A percentile compares a stretch with the other conserved stretches of the same genome.
phyloP scores from a whole-genome alignment of 306 rosid species.

The Cicer judaicum region DNA sequence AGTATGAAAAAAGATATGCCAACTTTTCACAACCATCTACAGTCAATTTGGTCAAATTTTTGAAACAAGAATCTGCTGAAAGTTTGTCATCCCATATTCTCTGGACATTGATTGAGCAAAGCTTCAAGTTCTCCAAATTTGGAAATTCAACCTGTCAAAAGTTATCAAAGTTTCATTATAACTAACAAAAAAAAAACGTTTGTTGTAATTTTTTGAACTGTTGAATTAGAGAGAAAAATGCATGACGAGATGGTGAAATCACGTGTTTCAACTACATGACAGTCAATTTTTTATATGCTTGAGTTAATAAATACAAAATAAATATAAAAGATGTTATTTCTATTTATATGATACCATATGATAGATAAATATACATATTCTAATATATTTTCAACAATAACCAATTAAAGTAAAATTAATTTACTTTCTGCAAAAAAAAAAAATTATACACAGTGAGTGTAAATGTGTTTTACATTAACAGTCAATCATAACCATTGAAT shows the following conservation, averaged over 20 bases:
- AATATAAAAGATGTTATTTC: too few species aligned
- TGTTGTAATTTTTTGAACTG: not conserved
- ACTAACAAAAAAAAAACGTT: not conserved
- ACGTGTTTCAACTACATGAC: not conserved
- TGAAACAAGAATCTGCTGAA: slow-evolving; percentile 28
- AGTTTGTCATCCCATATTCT: slow-evolving; percentile 49
- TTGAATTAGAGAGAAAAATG: not conserved
- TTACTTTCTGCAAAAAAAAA: too few species aligned
- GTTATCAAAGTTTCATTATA: slow-evolving; percentile 3
- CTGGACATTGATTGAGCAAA: slow-evolving; percentile 35
- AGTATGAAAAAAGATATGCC: slow-evolving; percentile 32
- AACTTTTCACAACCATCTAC: slow-evolving; percentile 48
- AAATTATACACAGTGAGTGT: too few species aligned
- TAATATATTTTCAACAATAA: too few species aligned
- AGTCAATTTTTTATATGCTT: too few species aligned
- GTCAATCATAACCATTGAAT: too few species aligned
- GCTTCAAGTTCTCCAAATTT: slow-evolving; percentile 43
- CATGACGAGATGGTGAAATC: not conserved
- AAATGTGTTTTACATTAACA: too few species aligned
- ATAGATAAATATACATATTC: too few species aligned
- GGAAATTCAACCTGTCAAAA: slow-evolving; percentile 52
- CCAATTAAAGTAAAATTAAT: not conserved
- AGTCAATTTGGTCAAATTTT: slow-evolving; percentile 43
- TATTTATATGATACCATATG: too few species aligned
- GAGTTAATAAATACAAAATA: too few species aligned